Evolutionary conservation across 306 rosid species (phyloP).

Genomic region (Mimosa bimucronata): DNA sequence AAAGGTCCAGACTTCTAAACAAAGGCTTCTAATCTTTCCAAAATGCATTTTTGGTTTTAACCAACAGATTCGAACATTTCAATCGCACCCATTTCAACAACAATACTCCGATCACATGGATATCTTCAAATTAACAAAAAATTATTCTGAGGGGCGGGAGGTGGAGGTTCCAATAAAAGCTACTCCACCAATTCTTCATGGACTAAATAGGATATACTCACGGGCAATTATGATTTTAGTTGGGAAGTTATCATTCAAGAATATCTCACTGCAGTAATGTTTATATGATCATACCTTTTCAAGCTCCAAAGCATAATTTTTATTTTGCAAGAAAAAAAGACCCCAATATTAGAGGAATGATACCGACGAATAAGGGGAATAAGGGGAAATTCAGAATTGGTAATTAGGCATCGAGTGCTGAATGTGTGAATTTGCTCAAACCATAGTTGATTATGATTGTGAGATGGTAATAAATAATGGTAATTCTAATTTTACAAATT

Average conservation of each 20-base stretch:
- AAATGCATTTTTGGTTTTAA: not conserved
- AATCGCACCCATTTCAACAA: constrained; percentile 7
- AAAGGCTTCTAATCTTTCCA: constrained; percentile 3
- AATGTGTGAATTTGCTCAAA: constrained; percentile 14
- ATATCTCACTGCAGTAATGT: not conserved
- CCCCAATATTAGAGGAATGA: constrained; percentile 7
- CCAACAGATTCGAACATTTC: constrained; percentile 22
- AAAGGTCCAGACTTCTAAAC: too few relatives aligned
- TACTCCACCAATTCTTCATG: not conserved
- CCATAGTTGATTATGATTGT: not conserved
- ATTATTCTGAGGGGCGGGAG: not conserved
- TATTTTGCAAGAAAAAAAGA: not conserved
- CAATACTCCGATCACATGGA: not conserved
- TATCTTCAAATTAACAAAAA: constrained; percentile 12
- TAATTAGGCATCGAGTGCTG: constrained; percentile 10
- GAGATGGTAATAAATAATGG: constrained; percentile 25
- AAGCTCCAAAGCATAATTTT: constrained; percentile 16
- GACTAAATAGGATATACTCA: not conserved
- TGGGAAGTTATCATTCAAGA: not conserved
- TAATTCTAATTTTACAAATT: constrained; percentile 31
- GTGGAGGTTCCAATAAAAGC: constrained; percentile 14
- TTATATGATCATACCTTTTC: constrained; percentile 8
- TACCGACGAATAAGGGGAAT: constrained; percentile 24
- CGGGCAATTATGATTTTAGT: not conserved
- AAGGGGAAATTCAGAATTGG: not conserved